phyloP scores from a whole-genome alignment of 192 early-diverging fungal species.

The Linnemannia hyalina region DNA sequence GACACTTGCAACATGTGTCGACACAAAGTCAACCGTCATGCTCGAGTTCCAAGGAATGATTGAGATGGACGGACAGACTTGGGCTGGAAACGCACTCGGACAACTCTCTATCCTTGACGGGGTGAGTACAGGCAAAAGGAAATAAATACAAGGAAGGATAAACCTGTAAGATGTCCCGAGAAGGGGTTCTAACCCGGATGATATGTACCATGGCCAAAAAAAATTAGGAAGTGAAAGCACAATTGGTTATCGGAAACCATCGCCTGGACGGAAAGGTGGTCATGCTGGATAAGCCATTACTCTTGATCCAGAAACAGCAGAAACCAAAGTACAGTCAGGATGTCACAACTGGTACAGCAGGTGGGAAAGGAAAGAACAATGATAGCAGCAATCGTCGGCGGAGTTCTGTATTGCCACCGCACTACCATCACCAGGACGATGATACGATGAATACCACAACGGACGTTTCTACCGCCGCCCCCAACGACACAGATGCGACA shows the following conservation, averaged over 20 bases:
- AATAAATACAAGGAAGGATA: not conserved
- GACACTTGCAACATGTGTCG: conserved; percentile 23
- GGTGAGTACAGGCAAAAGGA: conserved; percentile 4
- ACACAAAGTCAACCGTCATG: conserved; percentile 39
- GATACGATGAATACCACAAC: conserved; percentile 39
- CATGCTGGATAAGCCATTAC: conserved; percentile 31
- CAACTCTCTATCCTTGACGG: conserved; percentile 49
- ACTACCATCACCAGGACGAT: conserved; percentile 16
- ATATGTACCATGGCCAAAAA: too few species aligned
- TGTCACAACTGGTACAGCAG: not conserved
- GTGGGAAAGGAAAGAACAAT: conserved; percentile 8
- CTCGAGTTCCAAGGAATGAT: conserved; percentile 48
- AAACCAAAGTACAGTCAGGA: not conserved
- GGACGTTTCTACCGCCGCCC: not conserved
- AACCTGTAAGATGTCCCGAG: not conserved
- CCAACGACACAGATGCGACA: not conserved
- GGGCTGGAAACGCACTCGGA: conserved; percentile 48
- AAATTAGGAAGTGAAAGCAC: conserved; percentile 38
- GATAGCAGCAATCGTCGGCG: not conserved
- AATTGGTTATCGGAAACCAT: conserved; percentile 50
- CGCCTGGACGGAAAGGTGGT: conserved; percentile 44
- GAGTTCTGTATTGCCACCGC: too few species aligned
- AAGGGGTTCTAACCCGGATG: not conserved
- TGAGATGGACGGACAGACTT: conserved; percentile 47
- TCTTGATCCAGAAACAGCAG: conserved; percentile 48